Base-by-base conservation (phyloP, 768 basidiomycete species). In the Termitomyces sp. region DNA sequence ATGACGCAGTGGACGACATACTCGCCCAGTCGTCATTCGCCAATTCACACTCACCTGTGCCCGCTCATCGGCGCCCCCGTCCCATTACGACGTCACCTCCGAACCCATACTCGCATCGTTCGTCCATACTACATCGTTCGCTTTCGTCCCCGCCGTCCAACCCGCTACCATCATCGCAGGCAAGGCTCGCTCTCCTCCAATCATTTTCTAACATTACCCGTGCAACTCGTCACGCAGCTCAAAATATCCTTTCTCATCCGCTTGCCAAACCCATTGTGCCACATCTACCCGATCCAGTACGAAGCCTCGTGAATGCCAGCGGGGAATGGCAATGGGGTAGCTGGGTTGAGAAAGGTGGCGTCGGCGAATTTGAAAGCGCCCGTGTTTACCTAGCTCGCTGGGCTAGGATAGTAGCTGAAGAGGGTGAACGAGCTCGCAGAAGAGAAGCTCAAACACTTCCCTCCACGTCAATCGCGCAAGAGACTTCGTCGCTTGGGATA, bases 321-420 rank as follows among this genome's bases (percentile, higher is more conserved):
- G 94, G 94, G 18, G 95, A 96, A 68, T 85, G 87, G 74, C 90
- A 96, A 65, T 96, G 94, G 88, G 87, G 90, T 4, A 91, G 90
- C 62, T 93, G 92, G 92, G 90, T 92, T 0, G 92, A 94, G 70
- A 90, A 90, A 67, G 88, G 92, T 35, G 90, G 94, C 0, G 91
- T 97, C 2, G 94, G 93, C 6, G 94, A 97, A 69, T 98, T 96
- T 69, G 97, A 98, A 72, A 91, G 91, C 59, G 97, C 97, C 0
- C 80, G 95, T 5, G 92, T 98, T 7, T 98, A 98, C 70, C 83
- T 99, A 9, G 97, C 97, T 10, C 80, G 92, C 33, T 99, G 97
- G 97, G 97, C 97, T 3, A 80, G 95, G 51, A 90, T 94, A 58
- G 97, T 98, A 1, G 97, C 97, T 2, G 97, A 99, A 71, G 97